Evolutionary conservation across 331 rosid species (phyloP).

Genomic region (Malus hybrid): DNA sequence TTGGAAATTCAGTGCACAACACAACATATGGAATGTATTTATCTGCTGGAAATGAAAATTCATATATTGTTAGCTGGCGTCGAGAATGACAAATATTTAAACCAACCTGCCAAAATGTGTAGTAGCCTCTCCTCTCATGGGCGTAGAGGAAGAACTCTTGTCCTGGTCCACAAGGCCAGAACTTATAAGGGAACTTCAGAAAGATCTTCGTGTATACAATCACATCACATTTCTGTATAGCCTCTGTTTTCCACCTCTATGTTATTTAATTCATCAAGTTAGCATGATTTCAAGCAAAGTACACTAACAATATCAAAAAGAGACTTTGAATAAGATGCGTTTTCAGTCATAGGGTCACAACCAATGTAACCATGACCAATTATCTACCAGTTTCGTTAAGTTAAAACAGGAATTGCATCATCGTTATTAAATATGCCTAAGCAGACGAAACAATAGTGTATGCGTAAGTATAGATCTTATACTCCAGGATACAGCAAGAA

Average conservation of each 20-base stretch:
- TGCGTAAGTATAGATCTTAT: not conserved
- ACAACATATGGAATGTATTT: not conserved
- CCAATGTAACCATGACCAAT: not conserved
- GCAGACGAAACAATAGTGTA: not conserved
- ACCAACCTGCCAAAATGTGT: slow-evolving; percentile 98
- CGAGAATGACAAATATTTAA: not conserved
- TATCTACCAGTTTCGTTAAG: not conserved
- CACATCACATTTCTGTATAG: slow-evolving; percentile 77
- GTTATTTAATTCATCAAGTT: slow-evolving; percentile 25
- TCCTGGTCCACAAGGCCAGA: slow-evolving; percentile 91
- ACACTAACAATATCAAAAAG: not conserved
- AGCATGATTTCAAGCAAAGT: not conserved
- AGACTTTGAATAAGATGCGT: not conserved
- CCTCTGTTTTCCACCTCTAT: slow-evolving; percentile 91
- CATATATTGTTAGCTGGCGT: slow-evolving; percentile 10
- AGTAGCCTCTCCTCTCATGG: slow-evolving; percentile 88
- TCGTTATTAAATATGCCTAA: not conserved
- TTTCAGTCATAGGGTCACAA: not conserved
- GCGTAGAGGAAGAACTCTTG: slow-evolving; percentile 96
- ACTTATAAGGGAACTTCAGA: slow-evolving; percentile 77
- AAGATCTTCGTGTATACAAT: slow-evolving; percentile 90
- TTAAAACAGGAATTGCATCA: not conserved
- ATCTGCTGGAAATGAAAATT: not conserved
- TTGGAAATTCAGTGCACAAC: not conserved
- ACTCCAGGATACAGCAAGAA: not conserved